Conservation (phyloP, 2,329 filamentous ascomycete genomes). For the Cordyceps tenuipes region DNA sequence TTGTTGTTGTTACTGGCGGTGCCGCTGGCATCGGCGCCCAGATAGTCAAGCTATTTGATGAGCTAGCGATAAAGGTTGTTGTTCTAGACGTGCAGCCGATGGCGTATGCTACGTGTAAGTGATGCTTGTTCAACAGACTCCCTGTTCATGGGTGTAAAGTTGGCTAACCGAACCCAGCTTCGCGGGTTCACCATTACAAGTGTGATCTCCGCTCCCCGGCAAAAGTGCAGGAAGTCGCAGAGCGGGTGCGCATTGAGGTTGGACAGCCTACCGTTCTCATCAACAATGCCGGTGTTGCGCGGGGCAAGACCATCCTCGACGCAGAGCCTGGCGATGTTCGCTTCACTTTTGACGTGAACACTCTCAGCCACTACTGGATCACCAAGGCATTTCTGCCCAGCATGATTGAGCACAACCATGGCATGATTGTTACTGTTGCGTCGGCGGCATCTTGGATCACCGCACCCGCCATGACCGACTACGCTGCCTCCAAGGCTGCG, state of each 20-base stretch:
- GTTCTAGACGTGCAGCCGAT: slow-evolving; percentile 62
- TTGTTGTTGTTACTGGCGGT: slow-evolving; percentile 68
- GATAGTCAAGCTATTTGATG: slow-evolving; percentile 57
- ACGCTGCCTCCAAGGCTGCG: slow-evolving; percentile 58
- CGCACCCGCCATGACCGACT: slow-evolving; percentile 59
- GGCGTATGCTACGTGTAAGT: slow-evolving; percentile 42
- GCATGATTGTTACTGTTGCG: slow-evolving; percentile 64
- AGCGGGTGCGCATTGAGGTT: slow-evolving; percentile 44
- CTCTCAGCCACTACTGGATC: slow-evolving; percentile 59
- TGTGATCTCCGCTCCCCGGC: slow-evolving; percentile 59
- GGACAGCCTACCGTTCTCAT: slow-evolving; percentile 62
- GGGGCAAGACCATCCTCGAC: slow-evolving; percentile 53
- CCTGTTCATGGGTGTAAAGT: background rate
- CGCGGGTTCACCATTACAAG: slow-evolving; percentile 57
- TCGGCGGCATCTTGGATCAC: slow-evolving; percentile 53
- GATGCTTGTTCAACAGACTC: background rate
- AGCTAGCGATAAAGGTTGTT: slow-evolving; percentile 56
- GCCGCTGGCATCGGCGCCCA: slow-evolving; percentile 63
- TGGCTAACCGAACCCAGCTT: slow-evolving; percentile 19
- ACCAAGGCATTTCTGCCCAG: slow-evolving; percentile 57
- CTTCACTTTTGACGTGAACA: slow-evolving; percentile 65
- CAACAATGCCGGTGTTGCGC: slow-evolving; percentile 61
- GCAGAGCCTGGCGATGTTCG: slow-evolving; percentile 49
- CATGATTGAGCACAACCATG: slow-evolving; percentile 57
- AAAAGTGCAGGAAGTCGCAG: slow-evolving; percentile 43